Evolutionary conservation across 805 yeast species (phyloP).

Genomic region (Zygosaccharomyces lentus): DNA sequence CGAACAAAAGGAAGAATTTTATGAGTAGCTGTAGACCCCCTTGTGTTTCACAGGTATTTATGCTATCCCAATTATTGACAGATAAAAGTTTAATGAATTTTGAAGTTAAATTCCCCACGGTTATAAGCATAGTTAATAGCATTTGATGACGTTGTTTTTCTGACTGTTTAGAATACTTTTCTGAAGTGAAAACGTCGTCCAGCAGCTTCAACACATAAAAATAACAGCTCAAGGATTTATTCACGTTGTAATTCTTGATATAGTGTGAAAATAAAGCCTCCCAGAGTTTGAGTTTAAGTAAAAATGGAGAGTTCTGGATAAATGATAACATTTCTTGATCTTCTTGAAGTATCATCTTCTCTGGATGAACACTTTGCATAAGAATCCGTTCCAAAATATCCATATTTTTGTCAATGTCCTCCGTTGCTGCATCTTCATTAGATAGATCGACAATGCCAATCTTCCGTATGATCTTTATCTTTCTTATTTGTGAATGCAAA

Average conservation of each 20-base stretch:
- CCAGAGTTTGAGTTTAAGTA: constrained; percentile 72
- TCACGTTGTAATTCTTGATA: constrained; percentile 26
- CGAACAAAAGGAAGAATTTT: constrained; percentile 40
- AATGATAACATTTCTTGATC: constrained; percentile 56
- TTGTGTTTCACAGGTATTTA: background rate
- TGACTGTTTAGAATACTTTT: constrained; percentile 20
- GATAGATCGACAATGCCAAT: constrained; percentile 39
- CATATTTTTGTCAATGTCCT: constrained; percentile 30
- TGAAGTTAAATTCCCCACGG: constrained; percentile 48
- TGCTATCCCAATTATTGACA: constrained; percentile 37
- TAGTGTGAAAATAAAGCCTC: constrained; percentile 60
- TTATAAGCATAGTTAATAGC: constrained; percentile 49
- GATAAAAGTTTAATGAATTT: constrained; percentile 34
- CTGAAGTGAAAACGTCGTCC: constrained; percentile 33
- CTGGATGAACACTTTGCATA: constrained; percentile 25
- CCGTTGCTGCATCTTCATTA: constrained; percentile 42
- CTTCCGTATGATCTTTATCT: constrained; percentile 55
- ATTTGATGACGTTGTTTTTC: constrained; percentile 38
- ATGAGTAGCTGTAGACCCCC: constrained; percentile 22
- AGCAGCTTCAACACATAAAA: constrained; percentile 48
- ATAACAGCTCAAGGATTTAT: constrained; percentile 46
- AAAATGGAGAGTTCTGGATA: constrained; percentile 57
- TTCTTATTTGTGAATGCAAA: constrained; percentile 60
- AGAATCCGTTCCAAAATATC: constrained; percentile 46
- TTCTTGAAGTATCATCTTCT: constrained; percentile 27